Evolutionary conservation across 208 protist genomes (phyloP), one percentile per base, ranked within the genome.

Genomic region (Phytomonas sp.): DNA sequence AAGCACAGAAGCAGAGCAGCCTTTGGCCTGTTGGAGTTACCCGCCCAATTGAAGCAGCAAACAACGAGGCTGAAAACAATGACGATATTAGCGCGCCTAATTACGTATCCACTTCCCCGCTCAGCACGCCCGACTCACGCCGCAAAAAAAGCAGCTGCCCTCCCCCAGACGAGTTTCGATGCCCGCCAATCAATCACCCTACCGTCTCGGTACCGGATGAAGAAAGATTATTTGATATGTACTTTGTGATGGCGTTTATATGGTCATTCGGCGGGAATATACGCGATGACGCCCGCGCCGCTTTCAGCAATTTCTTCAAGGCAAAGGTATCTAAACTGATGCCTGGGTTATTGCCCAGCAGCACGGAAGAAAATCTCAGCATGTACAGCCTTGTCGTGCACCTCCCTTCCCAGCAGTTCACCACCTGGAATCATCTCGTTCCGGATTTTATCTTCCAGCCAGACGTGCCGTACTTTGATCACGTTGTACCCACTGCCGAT

Each of bases 221-320:
- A 33, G 72, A 80, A 34, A 76, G 86, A 7, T 74, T 97, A 61
- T 89, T 98, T 67, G 91, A 97, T 69, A 93, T 94, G 82, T 93
- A 96, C 76, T 98, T 98, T 75, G 66, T 98, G 6, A 99, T 99
- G 87, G 78, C 95, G 1, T 91, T 99, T 68, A 87, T 99, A 62
- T 99, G 98, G 98, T 84, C 94, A 9, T 69, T 99, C 30, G 98
- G 98, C 60, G 96, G 88, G 53, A 98, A 97, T 79, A 66, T 98
- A 37, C 87, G 85, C 64, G 97, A 97, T 71, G 76, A 86, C 60
- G 79, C 83, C 28, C 83, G 97, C 51, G 86, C 74, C n/a, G 61
- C 68, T 0, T 99, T 98, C 71, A 97, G 91, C 75, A n/a, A 73
- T 28, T 96, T 96, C 80, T 65, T 92, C 26, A 76, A 79, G 53